Percentiles rank a stretch among this genome's conserved stretches.
These are phyloP conservation scores for Conringia planisiliqua DNA, from an alignment of 345 rosid genomes.

Conservation along the genomic window DNA sequence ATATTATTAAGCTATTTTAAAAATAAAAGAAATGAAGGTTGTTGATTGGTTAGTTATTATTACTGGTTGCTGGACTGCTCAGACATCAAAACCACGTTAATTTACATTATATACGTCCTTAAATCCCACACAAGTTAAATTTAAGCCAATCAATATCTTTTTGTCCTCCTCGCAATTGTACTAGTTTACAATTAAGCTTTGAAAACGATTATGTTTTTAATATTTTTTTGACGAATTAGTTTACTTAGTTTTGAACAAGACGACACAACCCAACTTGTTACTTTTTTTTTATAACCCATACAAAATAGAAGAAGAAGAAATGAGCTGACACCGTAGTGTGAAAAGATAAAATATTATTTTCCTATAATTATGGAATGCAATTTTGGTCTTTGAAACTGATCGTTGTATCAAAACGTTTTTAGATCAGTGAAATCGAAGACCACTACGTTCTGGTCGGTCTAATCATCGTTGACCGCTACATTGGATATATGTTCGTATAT, in stretches of 20 bases:
- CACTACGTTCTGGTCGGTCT: slow-evolving; percentile 8
- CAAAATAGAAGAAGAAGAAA: background rate
- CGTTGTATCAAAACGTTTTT: background rate
- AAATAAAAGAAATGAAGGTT: slow-evolving; percentile 11
- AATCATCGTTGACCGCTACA: slow-evolving; percentile 1
- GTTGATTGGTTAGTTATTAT: slow-evolving; percentile 24
- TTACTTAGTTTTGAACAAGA: background rate
- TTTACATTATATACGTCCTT: slow-evolving; percentile 14
- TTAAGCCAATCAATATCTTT: background rate
- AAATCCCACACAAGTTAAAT: slow-evolving; percentile 16
- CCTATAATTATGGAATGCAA: background rate
- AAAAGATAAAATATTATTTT: background rate
- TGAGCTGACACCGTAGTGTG: background rate
- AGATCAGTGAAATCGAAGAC: background rate
- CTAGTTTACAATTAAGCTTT: background rate
- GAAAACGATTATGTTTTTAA: background rate
- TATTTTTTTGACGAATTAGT: background rate
- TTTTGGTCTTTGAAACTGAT: slow-evolving; percentile 5
- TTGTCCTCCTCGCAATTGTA: background rate
- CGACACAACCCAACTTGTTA: slow-evolving; percentile 11
- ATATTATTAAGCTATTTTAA: background rate
- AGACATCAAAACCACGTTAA: slow-evolving; percentile 19
- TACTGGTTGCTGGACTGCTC: slow-evolving; percentile 27
- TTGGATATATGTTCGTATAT: background rate
- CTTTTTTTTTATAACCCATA: background rate